Base-by-base conservation (phyloP, 2,329 filamentous ascomycete genomes). In the Penicillium concentricum region DNA sequence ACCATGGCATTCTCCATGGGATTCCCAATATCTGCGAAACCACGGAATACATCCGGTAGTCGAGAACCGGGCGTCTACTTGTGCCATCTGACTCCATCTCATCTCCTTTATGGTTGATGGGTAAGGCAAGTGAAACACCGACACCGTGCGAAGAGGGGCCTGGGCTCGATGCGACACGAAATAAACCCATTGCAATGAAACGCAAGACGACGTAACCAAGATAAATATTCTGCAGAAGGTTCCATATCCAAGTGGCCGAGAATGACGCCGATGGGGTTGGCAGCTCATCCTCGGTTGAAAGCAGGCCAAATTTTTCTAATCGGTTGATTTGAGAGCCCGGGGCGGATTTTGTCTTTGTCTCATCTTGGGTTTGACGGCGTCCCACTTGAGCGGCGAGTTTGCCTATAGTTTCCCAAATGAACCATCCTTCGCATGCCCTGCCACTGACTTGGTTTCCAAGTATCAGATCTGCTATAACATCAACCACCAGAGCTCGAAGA, bases 401-500 rank as follows among this genome's bases (percentile, higher is more conserved):
- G 64, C 87, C 88, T 59, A 96, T 83, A 56, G 85, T 83, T 72
- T 96, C 92, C 85, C 89, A 96, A 63, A 97, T 75, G 68, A 97
- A 83, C 90, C 91, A 95, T 24, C 90, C 90, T 75, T 97, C 88
- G 64, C 89, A 91, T 39, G 89, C 82, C 72, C 89, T 95, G 67
- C 88, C 89, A 67, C 87, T 86, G 66, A 97, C 81, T 56, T 89
- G 83, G 65, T 91, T 92, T 60, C 91, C 91, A 62, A 99, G 81
- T 60, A 97, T 90, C 72, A 96, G 86, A 74, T 97, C 92, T 7
- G 92, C 90, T 60, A 97, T 82, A 62, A 97, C 89, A 75, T 97
- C 91, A 53, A 87, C 86, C 60, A 97, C 88, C 60, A 99, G 80
- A 35, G 90, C 84, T 55, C 90, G 88, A 67, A 97, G 80, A 72